Evolutionary conservation across 2,329 filamentous ascomycete species (phyloP).

Genomic region (Botryotinia narcissicola): DNA sequence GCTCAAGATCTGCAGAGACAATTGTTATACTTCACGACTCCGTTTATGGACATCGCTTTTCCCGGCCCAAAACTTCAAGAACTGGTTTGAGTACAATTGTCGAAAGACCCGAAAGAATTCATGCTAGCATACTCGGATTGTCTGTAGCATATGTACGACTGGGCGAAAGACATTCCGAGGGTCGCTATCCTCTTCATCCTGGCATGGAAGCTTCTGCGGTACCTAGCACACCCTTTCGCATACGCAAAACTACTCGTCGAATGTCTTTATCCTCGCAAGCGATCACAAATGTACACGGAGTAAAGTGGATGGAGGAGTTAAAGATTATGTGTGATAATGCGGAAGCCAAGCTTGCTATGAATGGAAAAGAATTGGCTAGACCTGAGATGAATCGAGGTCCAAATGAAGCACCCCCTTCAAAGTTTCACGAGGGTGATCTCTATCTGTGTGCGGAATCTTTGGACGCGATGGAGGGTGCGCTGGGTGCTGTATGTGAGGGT

Average conservation of each 20-base stretch:
- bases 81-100: constrained; percentile 76
- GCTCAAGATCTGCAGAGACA: constrained; percentile 52
- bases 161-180: constrained; percentile 74
- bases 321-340: constrained; percentile 80
- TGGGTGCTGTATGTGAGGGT: constrained; percentile 91
- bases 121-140: constrained; percentile 77
- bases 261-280: constrained; percentile 70
- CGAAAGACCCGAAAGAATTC: constrained; percentile 87
- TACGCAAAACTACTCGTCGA: constrained; percentile 73
- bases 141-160: constrained; percentile 88
- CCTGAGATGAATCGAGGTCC: constrained; percentile 57
- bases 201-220: constrained; percentile 51
- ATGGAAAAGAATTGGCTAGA: constrained; percentile 74
- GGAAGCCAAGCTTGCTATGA: constrained; percentile 71
- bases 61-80: constrained; percentile 74
- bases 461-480: constrained; percentile 81
- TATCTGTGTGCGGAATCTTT: constrained; percentile 87
- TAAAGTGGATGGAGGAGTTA: constrained; percentile 90
- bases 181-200: constrained; percentile 65
- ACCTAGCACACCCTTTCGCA: constrained; percentile 72
- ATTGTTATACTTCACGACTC: constrained; percentile 87
- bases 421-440: constrained; percentile 82
- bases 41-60: constrained; percentile 92
- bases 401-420: constrained; percentile 45
- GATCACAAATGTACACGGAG: constrained; percentile 88